Conservation (phyloP, 2,329 filamentous ascomycete species). For the Venturia aucupariae region DNA sequence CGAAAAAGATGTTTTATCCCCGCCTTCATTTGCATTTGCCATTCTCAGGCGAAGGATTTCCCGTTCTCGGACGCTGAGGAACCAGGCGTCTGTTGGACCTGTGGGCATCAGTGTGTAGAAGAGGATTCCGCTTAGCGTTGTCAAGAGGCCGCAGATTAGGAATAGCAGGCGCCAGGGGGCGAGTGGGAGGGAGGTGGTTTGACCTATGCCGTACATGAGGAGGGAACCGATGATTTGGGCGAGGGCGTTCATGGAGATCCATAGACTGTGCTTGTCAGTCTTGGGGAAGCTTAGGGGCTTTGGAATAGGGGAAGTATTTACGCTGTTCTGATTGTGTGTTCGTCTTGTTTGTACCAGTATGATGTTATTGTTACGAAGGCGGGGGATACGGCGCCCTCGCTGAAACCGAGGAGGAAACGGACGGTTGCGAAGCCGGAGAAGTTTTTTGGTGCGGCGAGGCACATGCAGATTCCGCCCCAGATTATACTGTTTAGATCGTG, state of each 20-base stretch:
- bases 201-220: neutral
- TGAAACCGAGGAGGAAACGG: slow-evolving; percentile 29
- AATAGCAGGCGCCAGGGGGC: neutral
- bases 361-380: slow-evolving; percentile 39
- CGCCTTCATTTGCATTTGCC: neutral
- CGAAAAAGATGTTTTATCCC: neutral
- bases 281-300: neutral
- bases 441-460: slow-evolving; percentile 33
- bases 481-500: slow-evolving; percentile 21
- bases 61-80: neutral
- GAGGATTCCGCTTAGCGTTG: neutral
- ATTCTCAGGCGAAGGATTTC: neutral
- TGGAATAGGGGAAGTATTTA: slow-evolving; percentile 7
- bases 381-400: slow-evolving; percentile 37
- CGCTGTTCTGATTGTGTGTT: slow-evolving; percentile 22
- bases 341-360: slow-evolving; percentile 23
- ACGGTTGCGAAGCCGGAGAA: slow-evolving; percentile 25
- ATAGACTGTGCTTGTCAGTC: neutral
- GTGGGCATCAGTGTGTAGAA: neutral
- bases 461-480: slow-evolving; percentile 38
- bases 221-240: neutral
- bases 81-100: neutral
- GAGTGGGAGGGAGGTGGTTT: neutral
- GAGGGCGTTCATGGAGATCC: neutral
- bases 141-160: neutral